These are phyloP conservation scores for Sporothrix variecibatus DNA, from an alignment of 2,329 filamentous ascomycete species.

Conservation along the genomic window DNA sequence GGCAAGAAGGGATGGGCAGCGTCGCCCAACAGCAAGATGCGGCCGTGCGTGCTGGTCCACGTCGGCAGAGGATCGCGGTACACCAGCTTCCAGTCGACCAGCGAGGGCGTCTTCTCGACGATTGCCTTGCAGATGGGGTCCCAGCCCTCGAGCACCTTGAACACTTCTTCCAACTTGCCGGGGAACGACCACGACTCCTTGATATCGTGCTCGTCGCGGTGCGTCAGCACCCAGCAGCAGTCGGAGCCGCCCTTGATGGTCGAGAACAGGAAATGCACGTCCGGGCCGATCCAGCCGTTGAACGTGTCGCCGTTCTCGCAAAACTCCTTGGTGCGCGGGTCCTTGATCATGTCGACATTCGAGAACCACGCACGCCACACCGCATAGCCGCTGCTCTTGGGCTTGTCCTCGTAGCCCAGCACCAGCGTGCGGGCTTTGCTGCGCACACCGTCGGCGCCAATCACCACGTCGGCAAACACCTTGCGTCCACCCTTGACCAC, in stretches of 20 bases:
- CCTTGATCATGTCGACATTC: constrained; percentile 53
- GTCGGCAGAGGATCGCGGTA: constrained; percentile 52
- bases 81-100: constrained; percentile 55
- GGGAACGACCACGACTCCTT: constrained; percentile 58
- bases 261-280: constrained; percentile 59
- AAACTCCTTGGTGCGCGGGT: constrained; percentile 55
- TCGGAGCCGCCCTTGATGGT: constrained; percentile 58
- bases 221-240: constrained; percentile 61
- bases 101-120: constrained; percentile 48
- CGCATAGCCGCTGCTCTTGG: constrained; percentile 54
- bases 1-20: constrained; percentile 54
- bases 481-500: constrained; percentile 26
- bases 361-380: constrained; percentile 57
- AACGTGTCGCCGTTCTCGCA: constrained; percentile 60
- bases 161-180: constrained; percentile 54
- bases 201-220: constrained; percentile 55
- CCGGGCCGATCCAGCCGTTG: constrained; percentile 60
- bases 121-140: constrained; percentile 52
- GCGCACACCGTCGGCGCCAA: constrained; percentile 58
- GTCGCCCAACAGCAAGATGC: constrained; percentile 51
- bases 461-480: constrained; percentile 49
- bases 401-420: constrained; percentile 53
- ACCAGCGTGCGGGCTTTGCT: constrained; percentile 54
- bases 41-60: constrained; percentile 49
- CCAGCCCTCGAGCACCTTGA: constrained; percentile 54